phyloP scores from a whole-genome alignment of 805 yeast genomes.

The Myxozyma neotropica region DNA sequence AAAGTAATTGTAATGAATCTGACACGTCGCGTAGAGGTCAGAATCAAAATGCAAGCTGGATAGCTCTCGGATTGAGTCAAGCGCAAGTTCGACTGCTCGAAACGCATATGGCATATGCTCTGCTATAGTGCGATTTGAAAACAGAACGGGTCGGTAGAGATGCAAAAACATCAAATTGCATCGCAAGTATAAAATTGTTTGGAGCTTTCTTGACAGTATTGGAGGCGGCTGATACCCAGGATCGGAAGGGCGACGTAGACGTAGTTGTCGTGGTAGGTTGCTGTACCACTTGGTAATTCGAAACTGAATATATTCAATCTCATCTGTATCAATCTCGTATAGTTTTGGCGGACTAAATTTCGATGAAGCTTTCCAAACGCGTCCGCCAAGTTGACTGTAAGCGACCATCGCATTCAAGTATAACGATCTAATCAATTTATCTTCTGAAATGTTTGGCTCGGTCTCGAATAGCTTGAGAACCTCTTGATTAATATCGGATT shows the following conservation, averaged over 20 bases:
- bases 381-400: constrained; percentile 31
- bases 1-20: constrained; percentile 38
- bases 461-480: constrained; percentile 20
- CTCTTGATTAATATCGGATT: constrained; percentile 35
- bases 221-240: constrained; percentile 12
- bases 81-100: constrained; percentile 36
- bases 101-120: constrained; percentile 25
- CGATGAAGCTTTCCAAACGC: constrained; percentile 21
- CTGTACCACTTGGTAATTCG: constrained; percentile 31
- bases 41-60: constrained; percentile 32
- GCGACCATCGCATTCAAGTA: constrained; percentile 35
- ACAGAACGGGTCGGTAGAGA: constrained; percentile 30
- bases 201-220: constrained; percentile 19
- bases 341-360: constrained; percentile 14
- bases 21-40: constrained; percentile 34
- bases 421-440: constrained; percentile 27
- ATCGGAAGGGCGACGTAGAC: neutral
- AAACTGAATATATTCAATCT: constrained; percentile 23
- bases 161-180: constrained; percentile 30
- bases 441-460: constrained; percentile 24
- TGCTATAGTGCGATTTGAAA: constrained; percentile 26
- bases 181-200: constrained; percentile 19
- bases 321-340: constrained; percentile 9
- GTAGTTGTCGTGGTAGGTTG: constrained; percentile 33
- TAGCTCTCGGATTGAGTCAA: constrained; percentile 35